phyloP scores from a whole-genome alignment of 2,329 filamentous ascomycete species.

The Ascocoryne sarcoides region DNA sequence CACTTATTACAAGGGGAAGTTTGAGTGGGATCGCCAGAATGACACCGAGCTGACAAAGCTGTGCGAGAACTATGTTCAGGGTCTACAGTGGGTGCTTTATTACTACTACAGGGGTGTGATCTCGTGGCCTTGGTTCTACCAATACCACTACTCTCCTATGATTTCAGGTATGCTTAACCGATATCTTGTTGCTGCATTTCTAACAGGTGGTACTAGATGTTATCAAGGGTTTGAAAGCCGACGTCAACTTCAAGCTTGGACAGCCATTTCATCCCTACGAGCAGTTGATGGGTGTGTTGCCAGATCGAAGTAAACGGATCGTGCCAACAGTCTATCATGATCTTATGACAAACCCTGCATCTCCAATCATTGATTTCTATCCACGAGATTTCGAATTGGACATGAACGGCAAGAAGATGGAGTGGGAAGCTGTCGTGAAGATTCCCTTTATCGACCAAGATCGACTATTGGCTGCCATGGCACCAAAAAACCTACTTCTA shows the following conservation, averaged over 20 bases:
- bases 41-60: slow-evolving; percentile 73
- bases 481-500: slow-evolving; percentile 70
- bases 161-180: slow-evolving; percentile 57
- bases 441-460: slow-evolving; percentile 97
- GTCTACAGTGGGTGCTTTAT: slow-evolving; percentile 93
- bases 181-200: slow-evolving; percentile 6
- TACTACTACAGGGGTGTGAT: slow-evolving; percentile 98
- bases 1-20: slow-evolving; percentile 85
- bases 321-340: slow-evolving; percentile 81
- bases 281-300: slow-evolving; percentile 95
- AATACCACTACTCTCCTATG: slow-evolving; percentile 94
- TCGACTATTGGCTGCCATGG: slow-evolving; percentile 77
- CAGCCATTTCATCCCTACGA: slow-evolving; percentile 93
- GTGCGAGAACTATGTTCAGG: slow-evolving; percentile 94
- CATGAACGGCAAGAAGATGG: slow-evolving; percentile 99
- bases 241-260: slow-evolving; percentile 87
- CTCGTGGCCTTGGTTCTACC: slow-evolving; percentile 98
- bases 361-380: slow-evolving; percentile 96
- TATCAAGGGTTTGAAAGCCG: slow-evolving; percentile 72
- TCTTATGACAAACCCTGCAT: slow-evolving; percentile 83
- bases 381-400: slow-evolving; percentile 94
- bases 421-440: slow-evolving; percentile 98
- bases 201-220: slow-evolving; percentile 52
- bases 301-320: slow-evolving; percentile 94
- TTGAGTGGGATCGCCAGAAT: slow-evolving; percentile 76